Evolutionary conservation across 805 yeast species (phyloP).

Genomic region (Candida mattraensis): DNA sequence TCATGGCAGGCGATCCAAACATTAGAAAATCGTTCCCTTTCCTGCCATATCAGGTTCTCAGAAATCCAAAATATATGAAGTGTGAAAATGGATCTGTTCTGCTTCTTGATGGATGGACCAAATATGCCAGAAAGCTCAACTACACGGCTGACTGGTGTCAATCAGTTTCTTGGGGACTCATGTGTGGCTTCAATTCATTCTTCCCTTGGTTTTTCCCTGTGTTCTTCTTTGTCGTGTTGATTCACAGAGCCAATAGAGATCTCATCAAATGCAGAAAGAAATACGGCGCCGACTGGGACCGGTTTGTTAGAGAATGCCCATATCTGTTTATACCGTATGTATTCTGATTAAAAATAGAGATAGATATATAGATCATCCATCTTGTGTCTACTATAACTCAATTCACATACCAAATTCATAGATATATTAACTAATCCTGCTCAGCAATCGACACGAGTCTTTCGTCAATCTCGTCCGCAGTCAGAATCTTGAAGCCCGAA

Average conservation of each 20-base stretch:
- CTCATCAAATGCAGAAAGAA: constrained; percentile 78
- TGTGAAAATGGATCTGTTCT: constrained; percentile 84
- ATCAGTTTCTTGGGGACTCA: constrained; percentile 86
- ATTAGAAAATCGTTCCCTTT: constrained; percentile 91
- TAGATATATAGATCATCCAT: too few relatives aligned
- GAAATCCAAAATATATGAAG: constrained; percentile 79
- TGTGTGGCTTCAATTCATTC: constrained; percentile 83
- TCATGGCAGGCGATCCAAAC: constrained; percentile 73
- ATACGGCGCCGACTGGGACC: constrained; percentile 94
- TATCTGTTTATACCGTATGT: constrained; percentile 89
- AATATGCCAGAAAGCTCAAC: constrained; percentile 88
- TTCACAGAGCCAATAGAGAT: constrained; percentile 90
- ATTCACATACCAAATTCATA: neutral
- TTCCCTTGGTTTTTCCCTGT: constrained; percentile 96
- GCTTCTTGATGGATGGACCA: constrained; percentile 93
- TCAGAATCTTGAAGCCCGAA: constrained; percentile 67
- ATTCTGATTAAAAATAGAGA: constrained; percentile 43
- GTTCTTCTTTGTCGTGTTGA: constrained; percentile 82
- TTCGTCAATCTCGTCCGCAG: constrained; percentile 90
- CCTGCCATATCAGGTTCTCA: constrained; percentile 78
- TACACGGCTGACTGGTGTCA: constrained; percentile 94
- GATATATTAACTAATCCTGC: constrained; percentile 59
- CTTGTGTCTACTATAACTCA: neutral
- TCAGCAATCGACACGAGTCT: constrained; percentile 93
- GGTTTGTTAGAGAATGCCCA: constrained; percentile 84